Base-by-base conservation (phyloP, 1,284 basidiomycete species). In the Sporisorium sorghi region DNA sequence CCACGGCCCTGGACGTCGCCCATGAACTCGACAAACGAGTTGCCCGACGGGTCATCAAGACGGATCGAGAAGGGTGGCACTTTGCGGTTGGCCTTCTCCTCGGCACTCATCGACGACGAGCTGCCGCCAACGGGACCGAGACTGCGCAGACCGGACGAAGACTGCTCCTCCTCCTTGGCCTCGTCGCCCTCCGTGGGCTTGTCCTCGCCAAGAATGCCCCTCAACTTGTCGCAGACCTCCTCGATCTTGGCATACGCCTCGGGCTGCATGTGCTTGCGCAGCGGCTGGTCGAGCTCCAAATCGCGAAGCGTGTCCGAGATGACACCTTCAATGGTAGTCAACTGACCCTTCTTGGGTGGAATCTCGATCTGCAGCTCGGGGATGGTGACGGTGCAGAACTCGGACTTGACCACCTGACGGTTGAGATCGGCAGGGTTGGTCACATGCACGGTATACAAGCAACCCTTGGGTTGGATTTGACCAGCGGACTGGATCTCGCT, bases 401-500 rank as follows among this genome's bases (percentile, higher is more conserved):
- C 88, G 3, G 94, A 95, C 83, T 97, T 94, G 83, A 99, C 92
- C 64, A 99, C 87, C 86, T 98, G 95, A 5, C 97, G 91, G 85
- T 98, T 88, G 14, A 99, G 89, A 85, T 99, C 97, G 33, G 87
- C 86, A 12, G 74, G 51, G 43, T 88, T 86, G 23, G 92, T 89
- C 56, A 95, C 89, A 77, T 91, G 91, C 53, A 92, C 90, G 14
- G 94, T 96, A 86, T 97, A 97, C 56, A 85, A 77, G 47, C 86
- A 85, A 21, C 88, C 88, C 62, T 85, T 84, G 35, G 84, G 79
- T 87, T 93, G 89, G 63, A 98, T 96, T 65, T 89, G 85, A 8
- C 93, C 93, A 0, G 97, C 97, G 10, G 92, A 90, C 83, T 98
- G 94, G 50, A 97, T 92, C 86, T 99, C 96, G 82, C 95, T 99